phyloP scores from a whole-genome alignment of 768 basidiomycete genomes.

The Lentinula aciculospora region DNA sequence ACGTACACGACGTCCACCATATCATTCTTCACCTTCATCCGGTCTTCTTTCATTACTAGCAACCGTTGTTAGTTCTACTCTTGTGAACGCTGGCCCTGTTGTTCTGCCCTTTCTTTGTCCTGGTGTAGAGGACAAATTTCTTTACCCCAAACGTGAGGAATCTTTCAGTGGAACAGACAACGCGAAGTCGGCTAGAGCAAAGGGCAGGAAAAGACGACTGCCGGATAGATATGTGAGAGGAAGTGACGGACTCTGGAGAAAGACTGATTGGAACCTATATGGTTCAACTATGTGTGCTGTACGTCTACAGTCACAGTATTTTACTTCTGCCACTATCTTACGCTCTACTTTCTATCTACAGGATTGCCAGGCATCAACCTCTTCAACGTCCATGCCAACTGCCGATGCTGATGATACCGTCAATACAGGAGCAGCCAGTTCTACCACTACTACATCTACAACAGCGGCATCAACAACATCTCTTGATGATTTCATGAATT shows the following conservation, averaged over 20 bases:
- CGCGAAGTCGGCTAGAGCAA: neutral
- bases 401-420: slow-evolving; percentile 4
- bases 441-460: neutral
- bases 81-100: slow-evolving; percentile 42
- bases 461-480: slow-evolving; percentile 8
- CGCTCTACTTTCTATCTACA: neutral
- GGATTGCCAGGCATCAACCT: neutral
- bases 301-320: slow-evolving; percentile 21
- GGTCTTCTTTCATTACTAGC: slow-evolving; percentile 52
- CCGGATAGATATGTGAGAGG: slow-evolving; percentile 51
- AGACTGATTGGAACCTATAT: slow-evolving; percentile 53
- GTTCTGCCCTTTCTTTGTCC: slow-evolving; percentile 65
- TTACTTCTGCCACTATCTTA: neutral
- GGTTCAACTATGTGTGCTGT: slow-evolving; percentile 66
- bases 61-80: slow-evolving; percentile 39
- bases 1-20: slow-evolving; percentile 11
- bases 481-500: slow-evolving; percentile 21
- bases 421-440: neutral
- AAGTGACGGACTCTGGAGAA: slow-evolving; percentile 55
- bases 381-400: neutral
- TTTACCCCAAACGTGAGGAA: neutral
- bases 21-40: slow-evolving; percentile 35
- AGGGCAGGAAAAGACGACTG: slow-evolving; percentile 22
- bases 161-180: neutral
- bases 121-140: slow-evolving; percentile 23